Evolutionary conservation across 371 early-diverging fungal species (phyloP).

Genomic region (Smittium mucronatum): DNA sequence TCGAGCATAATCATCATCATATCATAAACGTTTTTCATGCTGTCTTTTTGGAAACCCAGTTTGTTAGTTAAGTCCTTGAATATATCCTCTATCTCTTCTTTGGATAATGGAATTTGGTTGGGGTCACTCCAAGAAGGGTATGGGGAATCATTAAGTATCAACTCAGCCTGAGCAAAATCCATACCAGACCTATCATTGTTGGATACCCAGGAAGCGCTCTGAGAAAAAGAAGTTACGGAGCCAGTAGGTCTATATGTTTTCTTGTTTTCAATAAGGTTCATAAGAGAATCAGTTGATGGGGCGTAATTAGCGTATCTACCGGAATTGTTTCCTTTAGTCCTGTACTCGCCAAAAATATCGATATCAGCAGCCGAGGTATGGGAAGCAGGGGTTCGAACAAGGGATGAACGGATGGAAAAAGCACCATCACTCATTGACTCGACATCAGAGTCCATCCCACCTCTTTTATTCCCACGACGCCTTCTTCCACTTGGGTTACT

Average conservation of each 20-base stretch:
- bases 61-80: conserved; percentile 45
- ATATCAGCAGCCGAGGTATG: conserved; percentile 36
- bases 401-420: conserved; percentile 39
- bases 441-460: conserved; percentile 36
- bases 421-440: conserved; percentile 42
- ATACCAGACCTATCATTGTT: conserved; percentile 30
- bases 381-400: conserved; percentile 36
- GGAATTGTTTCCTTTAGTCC: conserved; percentile 37
- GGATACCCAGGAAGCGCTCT: conserved; percentile 37
- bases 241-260: conserved; percentile 42
- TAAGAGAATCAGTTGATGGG: conserved; percentile 58
- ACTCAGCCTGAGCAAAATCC: conserved; percentile 33
- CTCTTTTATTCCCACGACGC: conserved; percentile 28
- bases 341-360: conserved; percentile 47
- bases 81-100: conserved; percentile 48
- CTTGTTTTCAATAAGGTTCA: conserved; percentile 56
- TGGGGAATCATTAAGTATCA: conserved; percentile 32
- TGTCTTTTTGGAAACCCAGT: conserved; percentile 77
- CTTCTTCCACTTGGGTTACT: conserved; percentile 12
- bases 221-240: conserved; percentile 37
- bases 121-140: conserved; percentile 60
- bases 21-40: conserved; percentile 58
- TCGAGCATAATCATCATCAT: conserved; percentile 70
- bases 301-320: conserved; percentile 59
- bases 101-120: conserved; percentile 47